These are phyloP conservation scores for Diaporthe australafricana DNA, from an alignment of 2,329 filamentous ascomycete species.

Conservation along the genomic window DNA sequence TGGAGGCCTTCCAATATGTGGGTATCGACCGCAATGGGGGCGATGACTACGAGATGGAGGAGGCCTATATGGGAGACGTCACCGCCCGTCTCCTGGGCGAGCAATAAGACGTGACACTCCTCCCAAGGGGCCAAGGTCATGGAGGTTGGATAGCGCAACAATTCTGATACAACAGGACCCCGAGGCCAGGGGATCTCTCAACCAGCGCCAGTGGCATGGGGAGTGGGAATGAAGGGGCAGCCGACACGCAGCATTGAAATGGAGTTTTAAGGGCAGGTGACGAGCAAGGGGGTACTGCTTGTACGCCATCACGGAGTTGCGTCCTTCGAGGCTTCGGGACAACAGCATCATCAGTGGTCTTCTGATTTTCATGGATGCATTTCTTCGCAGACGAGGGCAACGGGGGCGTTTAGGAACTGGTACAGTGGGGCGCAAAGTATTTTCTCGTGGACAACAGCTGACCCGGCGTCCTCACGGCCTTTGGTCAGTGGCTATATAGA, in stretches of 20 bases:
- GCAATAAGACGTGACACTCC: constrained; percentile 53
- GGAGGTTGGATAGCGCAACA: background rate
- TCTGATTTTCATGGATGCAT: constrained; percentile 24
- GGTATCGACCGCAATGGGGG: constrained; percentile 84
- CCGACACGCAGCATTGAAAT: constrained; percentile 28
- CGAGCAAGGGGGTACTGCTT: constrained; percentile 3
- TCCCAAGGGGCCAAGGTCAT: background rate
- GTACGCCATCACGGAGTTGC: constrained; percentile 16
- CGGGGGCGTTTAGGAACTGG: constrained; percentile 17
- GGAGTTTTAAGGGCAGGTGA: constrained; percentile 28
- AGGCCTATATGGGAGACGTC: constrained; percentile 90
- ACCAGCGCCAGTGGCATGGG: background rate
- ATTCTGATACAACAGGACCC: background rate
- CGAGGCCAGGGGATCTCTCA: background rate
- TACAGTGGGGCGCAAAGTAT: background rate
- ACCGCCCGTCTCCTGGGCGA: constrained; percentile 88
- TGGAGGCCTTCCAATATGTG: constrained; percentile 83
- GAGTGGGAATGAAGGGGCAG: background rate
- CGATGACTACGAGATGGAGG: constrained; percentile 86
- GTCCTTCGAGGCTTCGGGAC: background rate
- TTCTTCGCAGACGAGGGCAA: constrained; percentile 2
- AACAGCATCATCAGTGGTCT: constrained; percentile 29
- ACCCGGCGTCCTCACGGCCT: background rate
- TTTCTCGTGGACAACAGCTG: background rate
- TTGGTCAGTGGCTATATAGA: constrained; percentile 14